Base-by-base conservation (phyloP, 164 flowering plant genomes). In the Taxillus chinensis region DNA sequence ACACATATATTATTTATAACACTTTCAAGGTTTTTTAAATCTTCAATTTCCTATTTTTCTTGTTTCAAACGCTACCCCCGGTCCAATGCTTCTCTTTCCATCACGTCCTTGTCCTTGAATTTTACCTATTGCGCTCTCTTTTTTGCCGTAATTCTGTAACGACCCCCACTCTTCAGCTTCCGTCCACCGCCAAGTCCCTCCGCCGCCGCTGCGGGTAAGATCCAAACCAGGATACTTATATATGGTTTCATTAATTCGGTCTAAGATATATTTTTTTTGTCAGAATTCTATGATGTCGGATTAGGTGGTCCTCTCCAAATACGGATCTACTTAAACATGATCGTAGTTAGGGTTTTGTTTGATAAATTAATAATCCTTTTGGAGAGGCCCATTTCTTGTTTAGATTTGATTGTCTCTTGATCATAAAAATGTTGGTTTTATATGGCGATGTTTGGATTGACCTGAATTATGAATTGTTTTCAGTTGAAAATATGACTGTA, bases 151-250 rank as follows among this genome's bases (percentile, higher is more conserved):
- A 65, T 74, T 74, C 52, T 64, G 55, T 39, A 68, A 77, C 2
- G 65, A 62, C 77, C 80, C 82, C 12, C 63, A 65, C 15, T 55
- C 49, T 68, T 70, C 77, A 76, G 77, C 74, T 76, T 78, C 66
- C 60, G 12, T 74, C 67, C 54, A 3, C 54, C 66, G 61, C 62
- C 54, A 53, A 49, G 70, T 62, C 74, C 71, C 78, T 60, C 45
- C 48, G 13, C 16, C 61, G 16, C 48, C 49, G 10, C 49, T 42
- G 45, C 68, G 43, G 74, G 71, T 67, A 67, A 53, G 59, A 13
- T 6, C 69, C 13, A 53, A 61, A 40, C 45, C 61, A 59, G 14
- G 39, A 54, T 17, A 48, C 17, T 2, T 38, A 41, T 12, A 9
- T 6, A 13, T 14, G 3, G 39, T 11, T 45, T 39, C 10, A 14